These are phyloP conservation scores for Brasenia schreberi DNA, from an alignment of 164 flowering plant species.

Conservation along the genomic window DNA sequence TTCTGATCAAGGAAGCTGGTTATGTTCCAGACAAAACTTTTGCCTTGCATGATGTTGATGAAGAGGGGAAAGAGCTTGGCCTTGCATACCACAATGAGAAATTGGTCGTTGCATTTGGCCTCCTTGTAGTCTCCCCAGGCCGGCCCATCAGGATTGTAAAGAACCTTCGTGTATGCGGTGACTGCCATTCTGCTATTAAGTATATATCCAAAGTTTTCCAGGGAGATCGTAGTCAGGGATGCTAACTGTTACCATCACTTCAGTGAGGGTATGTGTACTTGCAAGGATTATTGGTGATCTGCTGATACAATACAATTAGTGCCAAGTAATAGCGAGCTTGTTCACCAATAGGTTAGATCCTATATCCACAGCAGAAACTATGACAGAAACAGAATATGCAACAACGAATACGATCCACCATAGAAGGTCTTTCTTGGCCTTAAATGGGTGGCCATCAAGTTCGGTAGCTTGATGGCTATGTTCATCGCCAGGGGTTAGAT, in stretches of 20 bases:
- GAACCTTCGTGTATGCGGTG: constrained; percentile 93
- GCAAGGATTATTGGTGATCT: constrained; percentile 68
- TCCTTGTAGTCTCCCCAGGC: constrained; percentile 36
- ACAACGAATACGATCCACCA: neutral
- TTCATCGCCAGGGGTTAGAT: neutral
- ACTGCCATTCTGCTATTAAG: constrained; percentile 73
- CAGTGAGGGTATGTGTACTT: constrained; percentile 56
- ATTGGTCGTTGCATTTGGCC: constrained; percentile 71
- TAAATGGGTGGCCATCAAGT: neutral
- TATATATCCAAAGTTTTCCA: constrained; percentile 36
- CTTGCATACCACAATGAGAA: constrained; percentile 88
- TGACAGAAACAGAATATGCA: neutral
- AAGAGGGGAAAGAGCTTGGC: constrained; percentile 59
- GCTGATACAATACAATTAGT: neutral
- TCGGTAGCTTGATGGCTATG: neutral
- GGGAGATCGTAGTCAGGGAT: constrained; percentile 68
- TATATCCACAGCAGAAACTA: neutral
- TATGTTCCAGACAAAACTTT: constrained; percentile 63
- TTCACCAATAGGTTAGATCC: neutral
- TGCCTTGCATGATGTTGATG: constrained; percentile 68
- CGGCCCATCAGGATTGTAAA: constrained; percentile 61
- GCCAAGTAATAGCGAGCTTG: neutral
- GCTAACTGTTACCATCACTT: constrained; percentile 87
- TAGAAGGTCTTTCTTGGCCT: neutral
- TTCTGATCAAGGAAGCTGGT: constrained; percentile 56